Evolutionary conservation across 163 green algal genomes (phyloP).

Genomic region (Chlamydomonas reinhardtii): DNA sequence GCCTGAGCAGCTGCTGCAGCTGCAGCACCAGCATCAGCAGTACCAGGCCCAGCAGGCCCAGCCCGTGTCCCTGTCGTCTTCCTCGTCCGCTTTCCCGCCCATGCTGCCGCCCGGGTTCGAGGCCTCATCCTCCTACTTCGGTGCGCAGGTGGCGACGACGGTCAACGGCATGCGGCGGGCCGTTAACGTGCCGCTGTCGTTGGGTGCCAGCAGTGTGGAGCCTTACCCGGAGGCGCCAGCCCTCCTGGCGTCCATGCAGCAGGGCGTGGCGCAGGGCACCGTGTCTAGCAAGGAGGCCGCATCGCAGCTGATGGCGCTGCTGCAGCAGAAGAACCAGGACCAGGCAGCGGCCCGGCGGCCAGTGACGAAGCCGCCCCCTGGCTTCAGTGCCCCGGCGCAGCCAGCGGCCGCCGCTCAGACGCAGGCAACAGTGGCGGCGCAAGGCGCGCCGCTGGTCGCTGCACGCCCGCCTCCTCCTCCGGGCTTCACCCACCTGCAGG

Average conservation of each 20-base stretch:
- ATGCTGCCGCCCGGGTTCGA: conserved; percentile 33
- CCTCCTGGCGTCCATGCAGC: conserved; percentile 48
- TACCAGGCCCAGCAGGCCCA: conserved; percentile 16
- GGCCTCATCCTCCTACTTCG: conserved; percentile 30
- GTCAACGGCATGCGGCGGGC: conserved; percentile 44
- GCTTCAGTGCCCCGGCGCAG: conserved; percentile 43
- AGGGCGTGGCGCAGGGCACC: conserved; percentile 37
- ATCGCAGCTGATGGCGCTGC: conserved; percentile 46
- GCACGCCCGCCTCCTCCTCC: conserved; percentile 15
- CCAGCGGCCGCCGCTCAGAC: not conserved
- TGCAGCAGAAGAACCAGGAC: conserved; percentile 52
- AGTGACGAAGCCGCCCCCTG: conserved; percentile 38
- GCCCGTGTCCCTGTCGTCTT: not conserved
- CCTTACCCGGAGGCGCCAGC: conserved; percentile 48
- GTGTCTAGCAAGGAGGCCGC: conserved; percentile 55
- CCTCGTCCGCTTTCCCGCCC: conserved; percentile 2
- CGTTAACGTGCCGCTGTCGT: conserved; percentile 41
- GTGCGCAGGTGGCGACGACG: conserved; percentile 35
- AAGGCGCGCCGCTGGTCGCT: not conserved
- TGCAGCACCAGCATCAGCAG: conserved; percentile 48
- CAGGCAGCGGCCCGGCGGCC: not conserved
- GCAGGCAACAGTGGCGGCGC: not conserved
- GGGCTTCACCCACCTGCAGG: conserved; percentile 40
- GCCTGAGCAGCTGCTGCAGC: conserved; percentile 52
- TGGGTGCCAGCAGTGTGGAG: conserved; percentile 29